Conservation (phyloP, 2,329 filamentous ascomycete genomes). For the Epichloe amarillans region DNA sequence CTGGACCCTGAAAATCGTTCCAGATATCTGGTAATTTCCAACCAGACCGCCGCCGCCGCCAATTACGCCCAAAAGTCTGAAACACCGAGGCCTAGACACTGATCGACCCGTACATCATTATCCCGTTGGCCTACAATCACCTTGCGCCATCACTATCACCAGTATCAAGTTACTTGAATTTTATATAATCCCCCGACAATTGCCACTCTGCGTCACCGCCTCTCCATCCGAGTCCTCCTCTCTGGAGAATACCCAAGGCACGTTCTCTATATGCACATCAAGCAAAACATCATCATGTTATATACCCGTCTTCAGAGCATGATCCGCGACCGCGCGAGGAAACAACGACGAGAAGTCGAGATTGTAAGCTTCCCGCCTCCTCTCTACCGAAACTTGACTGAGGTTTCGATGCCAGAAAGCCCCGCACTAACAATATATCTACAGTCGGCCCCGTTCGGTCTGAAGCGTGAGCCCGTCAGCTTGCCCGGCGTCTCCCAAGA, state of each 20-base stretch:
- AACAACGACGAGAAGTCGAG: constrained; percentile 27
- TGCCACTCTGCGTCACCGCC: neutral
- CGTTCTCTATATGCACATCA: constrained; percentile 19
- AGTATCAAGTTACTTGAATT: neutral
- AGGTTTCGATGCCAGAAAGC: neutral
- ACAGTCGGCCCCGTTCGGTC: constrained; percentile 46
- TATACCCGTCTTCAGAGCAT: constrained; percentile 31
- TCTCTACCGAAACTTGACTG: neutral
- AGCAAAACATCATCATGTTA: constrained; percentile 29
- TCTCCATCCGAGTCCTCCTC: neutral
- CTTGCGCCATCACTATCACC: neutral
- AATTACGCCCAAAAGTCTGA: neutral
- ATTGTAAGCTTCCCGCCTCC: constrained; percentile 27
- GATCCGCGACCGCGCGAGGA: constrained; percentile 25
- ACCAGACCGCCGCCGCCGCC: too few species aligned
- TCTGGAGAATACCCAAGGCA: neutral
- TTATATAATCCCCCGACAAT: neutral
- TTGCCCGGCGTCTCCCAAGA: constrained; percentile 44
- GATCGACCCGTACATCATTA: neutral
- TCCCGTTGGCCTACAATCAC: neutral
- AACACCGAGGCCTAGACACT: neutral
- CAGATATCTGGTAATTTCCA: neutral
- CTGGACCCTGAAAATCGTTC: neutral
- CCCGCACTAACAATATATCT: neutral
- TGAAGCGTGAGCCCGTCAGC: constrained; percentile 38